Evolutionary conservation across 176 grass and related monocot species (phyloP), one percentile per base, ranked within the genome.

Genomic region (Oryza nivara): DNA sequence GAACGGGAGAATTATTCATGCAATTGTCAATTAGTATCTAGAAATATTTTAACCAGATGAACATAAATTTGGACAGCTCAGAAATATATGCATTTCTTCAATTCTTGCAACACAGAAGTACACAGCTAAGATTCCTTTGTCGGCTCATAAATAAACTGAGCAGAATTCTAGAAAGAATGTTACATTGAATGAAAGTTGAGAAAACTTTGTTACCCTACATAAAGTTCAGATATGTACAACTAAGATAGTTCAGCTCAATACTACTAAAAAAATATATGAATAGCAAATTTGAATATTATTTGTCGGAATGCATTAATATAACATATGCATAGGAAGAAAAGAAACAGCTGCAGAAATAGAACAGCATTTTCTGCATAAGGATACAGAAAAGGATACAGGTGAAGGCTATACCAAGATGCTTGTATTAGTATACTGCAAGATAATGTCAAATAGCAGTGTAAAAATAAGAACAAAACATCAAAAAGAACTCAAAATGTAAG

Each of bases 311-410:
- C 54, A 43, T 35, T 49, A 82, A 35, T 36, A 68, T 48, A 69
- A 69, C 15, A 76, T 70, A 69, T 80, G 15, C 32, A 34, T 11
- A 72, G 38, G 19, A 63, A 76, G 23, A 14, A 11, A 83, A 46
- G 3, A 63, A 78, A 91, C 64, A 85, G 34, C 44, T 65, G 75
- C 61, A 76, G 60, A 61, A 70, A 75, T 79, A 85, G 66, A 83
- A 46, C 78, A 85, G 56, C 44, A 82, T 64, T 73, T 82, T 86
- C 48, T 77, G 69, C 38, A 78, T 82, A 87, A 93, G 93, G 96
- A 98, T 98, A 98, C 96, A 84, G 76, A 92, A 89, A 95, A 98
- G 96, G 96, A 98, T 98, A 98, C 93, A 67, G 86, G 77, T 88
- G 86, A 81, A 73, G 82, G 84, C 19, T 81, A 88, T 87, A 79